Base-by-base conservation (phyloP, 371 early-diverging fungal species). In the Rhizopus stolonifer region DNA sequence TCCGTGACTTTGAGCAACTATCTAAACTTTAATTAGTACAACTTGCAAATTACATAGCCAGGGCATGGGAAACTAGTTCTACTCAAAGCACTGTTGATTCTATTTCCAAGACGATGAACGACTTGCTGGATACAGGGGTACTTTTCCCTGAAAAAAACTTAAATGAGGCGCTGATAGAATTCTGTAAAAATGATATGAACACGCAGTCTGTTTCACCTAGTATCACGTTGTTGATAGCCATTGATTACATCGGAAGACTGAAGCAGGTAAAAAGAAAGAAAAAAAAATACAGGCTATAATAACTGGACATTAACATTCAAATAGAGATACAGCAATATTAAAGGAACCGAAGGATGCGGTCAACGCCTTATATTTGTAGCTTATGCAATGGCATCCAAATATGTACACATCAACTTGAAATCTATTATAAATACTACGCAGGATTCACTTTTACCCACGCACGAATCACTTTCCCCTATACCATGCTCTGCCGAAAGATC, bases 301-400 rank as follows among this genome's bases (percentile, higher is more conserved):
- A 10, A 32, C n/a, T n/a, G n/a, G n/a, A n/a, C n/a, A n/a, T 47
- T 13, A 33, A 36, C 21, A 7, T 23, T 44, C 40, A 25, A 11
- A 32, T 25, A 44, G 60, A 67, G 39, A 40, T 63, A 67, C 15
- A 22, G 33, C 17, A 38, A 62, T 9, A 53, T 67, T 13, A 62
- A 67, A 54, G 67, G 67, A 1, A 56, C 67, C 11, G 22, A 43
- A 5, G 67, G 67, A 3, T 67, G 67, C 40, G 67, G 60, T 13
- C 55, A 55, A 6, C 59, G 67, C 1, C 33, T 67, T 4, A 54
- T 67, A 29, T 29, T 67, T 38, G 53, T 67, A 1, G 67, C 67
- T 0, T 67, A 62, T 33, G 62, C 62, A 47, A 67, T 61, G 49
- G 63, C 67, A 22, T 51, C 63, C 24, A 67, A 67, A 19, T 58